phyloP scores from a whole-genome alignment of 2,329 filamentous ascomycete species.

The Pestalotiopsis sp. region DNA sequence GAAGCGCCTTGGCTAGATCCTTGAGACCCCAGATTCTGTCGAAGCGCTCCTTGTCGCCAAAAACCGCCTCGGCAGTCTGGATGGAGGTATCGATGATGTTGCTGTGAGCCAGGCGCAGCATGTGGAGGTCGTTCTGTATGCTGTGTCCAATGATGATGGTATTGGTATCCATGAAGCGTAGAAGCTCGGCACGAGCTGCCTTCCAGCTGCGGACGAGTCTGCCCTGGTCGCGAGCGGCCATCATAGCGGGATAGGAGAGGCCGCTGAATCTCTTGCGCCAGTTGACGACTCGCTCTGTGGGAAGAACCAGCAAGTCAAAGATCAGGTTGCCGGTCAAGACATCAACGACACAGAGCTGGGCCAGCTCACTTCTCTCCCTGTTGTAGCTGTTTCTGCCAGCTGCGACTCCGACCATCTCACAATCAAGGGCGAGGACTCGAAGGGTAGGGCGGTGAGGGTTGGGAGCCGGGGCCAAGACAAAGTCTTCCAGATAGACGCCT shows the following conservation, averaged over 20 bases:
- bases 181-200: slow-evolving; percentile 42
- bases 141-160: slow-evolving; percentile 53
- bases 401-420: slow-evolving; percentile 46
- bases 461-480: neutral
- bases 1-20: slow-evolving; percentile 32
- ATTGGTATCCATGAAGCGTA: slow-evolving; percentile 38
- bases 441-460: slow-evolving; percentile 17
- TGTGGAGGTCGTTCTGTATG: slow-evolving; percentile 44
- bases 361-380: slow-evolving; percentile 20
- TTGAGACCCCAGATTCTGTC: slow-evolving; percentile 36
- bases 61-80: slow-evolving; percentile 38
- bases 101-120: slow-evolving; percentile 42
- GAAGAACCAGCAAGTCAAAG: slow-evolving; percentile 43
- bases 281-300: slow-evolving; percentile 28
- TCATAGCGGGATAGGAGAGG: slow-evolving; percentile 32
- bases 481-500: neutral
- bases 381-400: neutral
- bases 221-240: slow-evolving; percentile 28
- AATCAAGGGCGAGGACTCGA: slow-evolving; percentile 44
- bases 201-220: slow-evolving; percentile 40
- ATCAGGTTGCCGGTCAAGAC: slow-evolving; percentile 47
- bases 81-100: slow-evolving; percentile 46
- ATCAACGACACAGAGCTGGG: slow-evolving; percentile 36
- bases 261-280: slow-evolving; percentile 41
- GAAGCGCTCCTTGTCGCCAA: slow-evolving; percentile 15